Evolutionary conservation across 495 filamentous ascomycete genomes (phyloP).

Genomic region (Aspergillus coremiiformis): DNA sequence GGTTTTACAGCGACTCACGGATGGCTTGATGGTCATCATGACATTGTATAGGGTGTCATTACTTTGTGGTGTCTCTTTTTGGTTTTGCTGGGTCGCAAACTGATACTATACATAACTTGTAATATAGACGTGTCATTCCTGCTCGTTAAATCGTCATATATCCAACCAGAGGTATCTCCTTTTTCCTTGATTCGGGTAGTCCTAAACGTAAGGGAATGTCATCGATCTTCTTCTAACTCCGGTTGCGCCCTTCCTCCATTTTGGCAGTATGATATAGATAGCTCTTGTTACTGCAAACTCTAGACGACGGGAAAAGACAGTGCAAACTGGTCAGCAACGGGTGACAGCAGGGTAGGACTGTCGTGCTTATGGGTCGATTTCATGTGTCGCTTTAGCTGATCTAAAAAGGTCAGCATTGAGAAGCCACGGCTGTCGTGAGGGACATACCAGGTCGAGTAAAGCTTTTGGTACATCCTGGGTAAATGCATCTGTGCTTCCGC

Average conservation of each 20-base stretch:
- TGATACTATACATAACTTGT: not conserved
- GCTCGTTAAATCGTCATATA: slow-evolving; percentile 9
- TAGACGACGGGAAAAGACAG: slow-evolving; percentile 20
- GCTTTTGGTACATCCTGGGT: slow-evolving; percentile 39
- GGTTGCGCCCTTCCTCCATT: not conserved
- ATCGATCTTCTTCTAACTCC: not conserved
- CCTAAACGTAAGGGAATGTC: not conserved
- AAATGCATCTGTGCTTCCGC: slow-evolving; percentile 39
- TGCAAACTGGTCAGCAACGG: slow-evolving; percentile 22
- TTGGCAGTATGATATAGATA: not conserved
- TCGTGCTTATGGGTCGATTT: slow-evolving; percentile 38
- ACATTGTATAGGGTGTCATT: not conserved
- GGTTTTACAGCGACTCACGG: not conserved
- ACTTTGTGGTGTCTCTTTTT: not conserved
- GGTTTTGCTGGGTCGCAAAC: not conserved
- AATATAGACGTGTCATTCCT: not conserved
- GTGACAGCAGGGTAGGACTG: slow-evolving; percentile 17
- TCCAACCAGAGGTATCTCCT: not conserved
- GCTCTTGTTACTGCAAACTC: slow-evolving; percentile 2
- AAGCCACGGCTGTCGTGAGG: not conserved
- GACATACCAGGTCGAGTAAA: slow-evolving; percentile 42
- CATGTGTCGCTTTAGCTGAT: slow-evolving; percentile 43
- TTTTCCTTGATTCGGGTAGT: not conserved
- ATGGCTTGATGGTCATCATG: slow-evolving; percentile 2
- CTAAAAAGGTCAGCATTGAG: slow-evolving; percentile 11